Conservation (phyloP, 2,329 filamentous ascomycete genomes). For the Rutstroemia sp. region DNA sequence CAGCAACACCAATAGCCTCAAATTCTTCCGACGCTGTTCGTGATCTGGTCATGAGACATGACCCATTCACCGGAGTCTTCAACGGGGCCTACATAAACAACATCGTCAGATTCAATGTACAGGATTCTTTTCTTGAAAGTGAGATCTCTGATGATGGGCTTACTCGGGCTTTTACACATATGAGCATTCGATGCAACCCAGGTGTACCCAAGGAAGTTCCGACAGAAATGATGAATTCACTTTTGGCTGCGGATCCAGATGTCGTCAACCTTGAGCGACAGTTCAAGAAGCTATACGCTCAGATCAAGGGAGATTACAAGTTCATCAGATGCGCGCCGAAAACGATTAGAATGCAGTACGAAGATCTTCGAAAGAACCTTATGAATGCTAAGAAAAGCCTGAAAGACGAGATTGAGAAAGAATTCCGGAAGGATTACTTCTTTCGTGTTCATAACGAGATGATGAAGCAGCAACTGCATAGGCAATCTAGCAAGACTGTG, state of each 20-base stretch:
- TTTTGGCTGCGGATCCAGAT: constrained; percentile 5
- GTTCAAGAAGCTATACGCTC: constrained; percentile 8
- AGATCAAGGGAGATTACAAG: constrained; percentile 10
- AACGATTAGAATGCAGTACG: constrained; percentile 5
- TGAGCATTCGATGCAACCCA: constrained; percentile 14
- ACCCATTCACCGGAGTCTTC: constrained; percentile 8
- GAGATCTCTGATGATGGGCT: constrained; percentile 12
- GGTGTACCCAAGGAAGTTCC: constrained; percentile 11
- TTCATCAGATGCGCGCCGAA: constrained; percentile 12
- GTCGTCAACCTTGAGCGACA: constrained; percentile 10
- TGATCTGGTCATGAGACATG: no score
- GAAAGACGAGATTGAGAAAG: constrained; percentile 4
- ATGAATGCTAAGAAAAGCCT: constrained; percentile 12
- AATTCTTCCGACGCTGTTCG: no score
- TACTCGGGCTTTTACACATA: constrained; percentile 16
- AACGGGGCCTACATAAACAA: constrained; percentile 17
- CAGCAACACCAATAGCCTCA: no score
- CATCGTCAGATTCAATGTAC: constrained; percentile 15
- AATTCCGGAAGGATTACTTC: constrained; percentile 14
- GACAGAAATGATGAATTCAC: constrained; percentile 8
- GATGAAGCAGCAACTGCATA: constrained; percentile 17
- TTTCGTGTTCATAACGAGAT: constrained; percentile 15
- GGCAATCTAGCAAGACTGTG: not conserved
- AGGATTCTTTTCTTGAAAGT: constrained; percentile 14
- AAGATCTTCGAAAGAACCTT: constrained; percentile 11